Evolutionary conservation across 805 yeast genomes (phyloP).

Genomic region (Wickerhamomyces tratensis): DNA sequence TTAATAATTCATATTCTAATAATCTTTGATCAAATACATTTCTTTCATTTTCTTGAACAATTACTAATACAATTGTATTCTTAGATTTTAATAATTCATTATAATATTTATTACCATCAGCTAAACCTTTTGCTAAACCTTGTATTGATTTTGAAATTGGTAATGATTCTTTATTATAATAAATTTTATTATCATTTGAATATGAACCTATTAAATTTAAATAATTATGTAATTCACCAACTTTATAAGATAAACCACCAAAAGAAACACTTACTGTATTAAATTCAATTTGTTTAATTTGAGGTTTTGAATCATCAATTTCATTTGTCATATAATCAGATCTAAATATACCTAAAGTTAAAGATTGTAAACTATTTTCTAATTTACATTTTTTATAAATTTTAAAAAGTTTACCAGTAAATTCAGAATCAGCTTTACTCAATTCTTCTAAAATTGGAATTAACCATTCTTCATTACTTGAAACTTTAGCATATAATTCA

Average conservation of each 20-base stretch:
- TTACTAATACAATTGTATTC: constrained; percentile 56
- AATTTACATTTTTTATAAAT: constrained; percentile 41
- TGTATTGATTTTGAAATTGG: constrained; percentile 61
- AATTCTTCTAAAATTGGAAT: constrained; percentile 41
- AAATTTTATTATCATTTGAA: constrained; percentile 28
- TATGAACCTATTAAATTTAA: constrained; percentile 54
- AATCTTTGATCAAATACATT: constrained; percentile 89
- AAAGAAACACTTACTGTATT: constrained; percentile 94
- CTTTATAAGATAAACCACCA: constrained; percentile 81
- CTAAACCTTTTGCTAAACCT: constrained; percentile 60
- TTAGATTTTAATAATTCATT: constrained; percentile 18
- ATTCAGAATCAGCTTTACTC: constrained; percentile 54
- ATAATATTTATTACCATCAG: constrained; percentile 55
- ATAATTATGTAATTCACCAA: constrained; percentile 65
- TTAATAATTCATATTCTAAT: constrained; percentile 61
- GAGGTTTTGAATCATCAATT: constrained; percentile 28
- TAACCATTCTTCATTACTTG: constrained; percentile 58
- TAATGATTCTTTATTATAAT: constrained; percentile 36
- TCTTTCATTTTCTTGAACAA: constrained; percentile 79
- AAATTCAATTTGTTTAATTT: constrained; percentile 89
- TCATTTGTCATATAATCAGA: constrained; percentile 76
- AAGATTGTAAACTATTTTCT: constrained; percentile 47
- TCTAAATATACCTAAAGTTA: constrained; percentile 78
- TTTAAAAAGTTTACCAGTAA: constrained; percentile 72
- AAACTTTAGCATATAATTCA: constrained; percentile 59